These are phyloP conservation scores for Colletotrichum chrysophilum DNA, from an alignment of 2,329 filamentous ascomycete species.

Conservation along the genomic window DNA sequence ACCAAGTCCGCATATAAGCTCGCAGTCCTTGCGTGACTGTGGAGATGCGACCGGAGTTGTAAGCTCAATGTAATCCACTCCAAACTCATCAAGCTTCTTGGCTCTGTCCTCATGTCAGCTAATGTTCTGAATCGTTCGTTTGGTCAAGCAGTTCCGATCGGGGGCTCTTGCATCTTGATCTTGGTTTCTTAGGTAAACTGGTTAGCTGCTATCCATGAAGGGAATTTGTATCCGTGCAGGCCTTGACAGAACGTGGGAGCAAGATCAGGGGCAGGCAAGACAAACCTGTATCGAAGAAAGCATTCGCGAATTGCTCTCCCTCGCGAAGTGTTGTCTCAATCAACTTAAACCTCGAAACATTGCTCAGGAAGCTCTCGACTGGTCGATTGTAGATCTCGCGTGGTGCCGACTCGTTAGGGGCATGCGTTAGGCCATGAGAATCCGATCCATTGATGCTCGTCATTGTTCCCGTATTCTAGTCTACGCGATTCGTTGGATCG, in stretches of 20 bases:
- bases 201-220: not conserved
- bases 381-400: conserved; percentile 46
- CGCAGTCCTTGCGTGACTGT: conserved; percentile 85
- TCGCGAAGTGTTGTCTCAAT: conserved; percentile 74
- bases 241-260: too few relatives aligned
- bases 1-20: conserved; percentile 91
- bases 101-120: conserved; percentile 6
- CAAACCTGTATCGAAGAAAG: conserved; percentile 72
- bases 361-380: conserved; percentile 74
- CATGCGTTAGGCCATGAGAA: not conserved
- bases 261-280: not conserved
- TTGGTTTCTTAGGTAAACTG: conserved; percentile 45
- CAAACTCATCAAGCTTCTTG: conserved; percentile 74
- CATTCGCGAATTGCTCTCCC: conserved; percentile 83
- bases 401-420: not conserved
- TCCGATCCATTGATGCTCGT: not conserved
- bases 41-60: conserved; percentile 85
- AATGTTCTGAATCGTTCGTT: not conserved
- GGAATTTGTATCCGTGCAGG: too few relatives aligned
- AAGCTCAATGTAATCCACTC: conserved; percentile 91
- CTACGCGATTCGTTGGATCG: not conserved
- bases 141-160: too few relatives aligned
- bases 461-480: not conserved
- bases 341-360: conserved; percentile 76
- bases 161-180: conserved; percentile 66